Percentiles rank a stretch among this genome's conserved stretches.
Evolutionary conservation across 495 filamentous ascomycete genomes (phyloP).

Genomic region (Trichoderma reesei): DNA sequence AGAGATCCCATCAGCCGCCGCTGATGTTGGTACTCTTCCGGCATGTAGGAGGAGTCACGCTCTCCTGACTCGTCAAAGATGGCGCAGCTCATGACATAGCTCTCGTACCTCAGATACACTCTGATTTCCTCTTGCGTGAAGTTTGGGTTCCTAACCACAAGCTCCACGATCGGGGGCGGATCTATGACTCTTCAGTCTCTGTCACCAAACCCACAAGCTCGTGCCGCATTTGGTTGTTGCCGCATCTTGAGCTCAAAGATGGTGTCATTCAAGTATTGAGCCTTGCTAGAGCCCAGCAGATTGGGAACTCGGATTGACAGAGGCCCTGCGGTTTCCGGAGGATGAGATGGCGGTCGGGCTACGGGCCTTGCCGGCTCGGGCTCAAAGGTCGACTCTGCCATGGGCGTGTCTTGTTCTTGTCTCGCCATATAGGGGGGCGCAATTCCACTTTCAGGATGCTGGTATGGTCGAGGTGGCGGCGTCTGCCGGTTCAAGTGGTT

Average conservation of each 20-base stretch:
- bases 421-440: not conserved
- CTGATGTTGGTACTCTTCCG: constrained; percentile 47
- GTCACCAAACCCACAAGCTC: constrained; percentile 91
- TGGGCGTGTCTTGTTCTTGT: not conserved
- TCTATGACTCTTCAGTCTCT: constrained; percentile 89
- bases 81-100: constrained; percentile 78
- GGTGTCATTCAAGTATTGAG: not conserved
- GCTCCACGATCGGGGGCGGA: constrained; percentile 87
- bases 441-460: constrained; percentile 10
- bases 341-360: not conserved
- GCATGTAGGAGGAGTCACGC: constrained; percentile 51
- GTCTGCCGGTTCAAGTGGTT: not conserved
- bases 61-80: constrained; percentile 53
- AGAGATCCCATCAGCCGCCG: constrained; percentile 71
- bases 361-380: not conserved
- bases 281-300: constrained; percentile 28
- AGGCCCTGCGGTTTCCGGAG: not conserved
- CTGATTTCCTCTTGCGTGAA: constrained; percentile 41
- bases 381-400: not conserved
- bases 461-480: not conserved
- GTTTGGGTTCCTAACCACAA: constrained; percentile 59
- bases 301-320: not conserved
- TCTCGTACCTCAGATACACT: constrained; percentile 58
- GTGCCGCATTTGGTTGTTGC: constrained; percentile 82
- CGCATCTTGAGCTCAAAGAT: constrained; percentile 52